Evolutionary conservation across 2,329 filamentous ascomycete genomes (phyloP).

Genomic region (Hysterium pulicare): DNA sequence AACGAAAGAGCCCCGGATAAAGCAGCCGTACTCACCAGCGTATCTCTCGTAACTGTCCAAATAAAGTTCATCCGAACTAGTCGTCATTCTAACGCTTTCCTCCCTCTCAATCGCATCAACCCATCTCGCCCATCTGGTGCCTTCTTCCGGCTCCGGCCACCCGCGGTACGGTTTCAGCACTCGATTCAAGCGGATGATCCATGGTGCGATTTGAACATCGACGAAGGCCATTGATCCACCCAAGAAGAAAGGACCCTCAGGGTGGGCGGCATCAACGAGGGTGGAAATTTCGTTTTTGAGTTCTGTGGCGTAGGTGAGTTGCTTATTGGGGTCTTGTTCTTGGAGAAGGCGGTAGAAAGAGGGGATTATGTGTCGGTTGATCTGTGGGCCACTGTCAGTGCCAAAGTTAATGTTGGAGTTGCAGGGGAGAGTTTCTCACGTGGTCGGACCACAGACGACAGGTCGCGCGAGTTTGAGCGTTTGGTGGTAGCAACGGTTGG

Average conservation of each 20-base stretch:
- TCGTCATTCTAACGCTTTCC: slow-evolving; percentile 62
- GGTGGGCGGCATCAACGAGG: slow-evolving; percentile 55
- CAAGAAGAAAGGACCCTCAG: slow-evolving; percentile 67
- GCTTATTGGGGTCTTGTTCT: slow-evolving; percentile 58
- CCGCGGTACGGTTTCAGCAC: slow-evolving; percentile 63
- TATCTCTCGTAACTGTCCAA: slow-evolving; percentile 64
- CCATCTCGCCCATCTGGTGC: slow-evolving; percentile 66
- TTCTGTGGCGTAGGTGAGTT: slow-evolving; percentile 56
- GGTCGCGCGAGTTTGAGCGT: slow-evolving; percentile 66
- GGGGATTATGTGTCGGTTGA: slow-evolving; percentile 73
- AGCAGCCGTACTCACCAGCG: slow-evolving; percentile 49
- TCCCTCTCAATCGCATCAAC: slow-evolving; percentile 65
- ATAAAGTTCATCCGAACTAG: slow-evolving; percentile 63
- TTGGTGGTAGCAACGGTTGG: slow-evolving; percentile 60
- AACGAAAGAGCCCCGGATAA: neutral
- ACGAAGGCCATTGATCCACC: slow-evolving; percentile 60
- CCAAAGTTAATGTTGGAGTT: slow-evolving; percentile 2
- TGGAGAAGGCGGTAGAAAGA: slow-evolving; percentile 72
- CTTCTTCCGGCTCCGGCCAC: slow-evolving; percentile 63
- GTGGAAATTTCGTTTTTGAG: slow-evolving; percentile 65
- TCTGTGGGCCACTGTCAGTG: slow-evolving; percentile 49
- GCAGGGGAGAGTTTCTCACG: slow-evolving; percentile 44
- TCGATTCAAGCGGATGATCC: slow-evolving; percentile 65
- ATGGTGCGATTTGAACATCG: slow-evolving; percentile 73
- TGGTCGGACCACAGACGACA: slow-evolving; percentile 80